Evolutionary conservation across 1,139 yeast species (phyloP), one percentile per base, ranked within the genome.

Genomic region (Geotrichum klebahnii): DNA sequence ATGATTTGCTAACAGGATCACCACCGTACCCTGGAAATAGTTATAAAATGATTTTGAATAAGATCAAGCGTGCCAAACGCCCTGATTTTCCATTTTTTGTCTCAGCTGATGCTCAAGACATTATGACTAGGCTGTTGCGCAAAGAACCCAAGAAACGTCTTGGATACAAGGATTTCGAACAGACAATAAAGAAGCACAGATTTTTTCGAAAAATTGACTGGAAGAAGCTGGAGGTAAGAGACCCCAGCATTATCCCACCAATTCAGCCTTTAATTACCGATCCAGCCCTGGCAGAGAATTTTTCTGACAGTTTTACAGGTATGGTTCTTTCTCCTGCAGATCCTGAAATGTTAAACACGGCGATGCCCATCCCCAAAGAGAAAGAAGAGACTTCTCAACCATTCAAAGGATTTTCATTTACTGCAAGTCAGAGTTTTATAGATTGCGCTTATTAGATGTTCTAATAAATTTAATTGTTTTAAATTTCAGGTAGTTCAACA

Each of bases 11-110:
- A 38, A 85, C 95, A 0, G 97, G 98, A 0, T 77, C 83, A 44
- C 97, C 98, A 1, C 98, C 98, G 1, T 90, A 88, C 65, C 86
- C 95, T 0, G 98, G 97, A 2, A 83, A 80, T 55, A 88, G 84
- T 62, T 86, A 86, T 63, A 86, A 86, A 64, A 79, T 80, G 50
- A 88, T 92, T 44, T 75, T 84, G 61, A 90, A 87, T 57, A 89
- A 87, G 67, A 87, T 92, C 44, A 73, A 84, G 51, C 84, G 84
- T 56, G 81, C 84, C 55, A 80, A 83, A 56, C 69, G 70, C 52
- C 77, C 88, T 29, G 82, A 80, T 54, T 77, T 84, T 58, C 97
- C 97, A 1, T 85, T 80, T 62, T 89, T 88, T 65, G 71, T 92
- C 50, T 81, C 95, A 17, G 73, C 76, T 5, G 97, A 90, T 53